A percentile compares a stretch with the other conserved stretches of the same genome.
Evolutionary conservation across 2,329 filamentous ascomycete genomes (phyloP).

Genomic region (Fusarium sp.): DNA sequence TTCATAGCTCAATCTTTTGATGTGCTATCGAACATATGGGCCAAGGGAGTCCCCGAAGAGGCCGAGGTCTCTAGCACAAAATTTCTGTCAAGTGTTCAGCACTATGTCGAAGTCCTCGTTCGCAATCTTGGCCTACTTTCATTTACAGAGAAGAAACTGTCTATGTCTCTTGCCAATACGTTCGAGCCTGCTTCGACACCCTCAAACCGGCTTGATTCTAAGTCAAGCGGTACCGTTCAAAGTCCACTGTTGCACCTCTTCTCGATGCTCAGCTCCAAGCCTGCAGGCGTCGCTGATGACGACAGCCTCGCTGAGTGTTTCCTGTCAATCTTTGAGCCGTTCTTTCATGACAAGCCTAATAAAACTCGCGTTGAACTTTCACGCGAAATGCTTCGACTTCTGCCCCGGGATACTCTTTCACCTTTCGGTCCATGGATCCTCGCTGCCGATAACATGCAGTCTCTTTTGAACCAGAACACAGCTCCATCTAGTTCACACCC

Average conservation of each 20-base stretch:
- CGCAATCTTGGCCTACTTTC: conserved; percentile 67
- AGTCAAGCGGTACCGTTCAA: conserved; percentile 62
- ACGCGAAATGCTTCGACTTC: conserved; percentile 62
- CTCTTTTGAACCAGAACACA: conserved; percentile 53
- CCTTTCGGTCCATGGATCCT: conserved; percentile 65
- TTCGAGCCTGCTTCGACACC: conserved; percentile 74
- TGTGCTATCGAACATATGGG: conserved; percentile 77
- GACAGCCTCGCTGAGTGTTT: conserved; percentile 61
- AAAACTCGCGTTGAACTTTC: conserved; percentile 60
- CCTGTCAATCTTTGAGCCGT: conserved; percentile 66
- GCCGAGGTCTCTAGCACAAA: conserved; percentile 59
- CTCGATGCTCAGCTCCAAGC: conserved; percentile 66
- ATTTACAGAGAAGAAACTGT: conserved; percentile 71
- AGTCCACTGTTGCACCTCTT: conserved; percentile 76
- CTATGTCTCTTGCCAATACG: conserved; percentile 62
- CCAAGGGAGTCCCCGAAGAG: conserved; percentile 51
- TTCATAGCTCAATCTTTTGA: conserved; percentile 80
- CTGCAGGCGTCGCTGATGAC: conserved; percentile 61
- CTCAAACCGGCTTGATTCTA: conserved; percentile 69
- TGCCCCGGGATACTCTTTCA: conserved; percentile 58
- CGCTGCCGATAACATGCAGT: conserved; percentile 59
- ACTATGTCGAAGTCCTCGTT: conserved; percentile 62
- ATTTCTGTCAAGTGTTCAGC: conserved; percentile 66
- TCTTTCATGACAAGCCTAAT: conserved; percentile 63
- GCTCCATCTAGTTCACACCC: conserved; percentile 38